Evolutionary conservation across 1,139 yeast species (phyloP), one percentile per base, ranked within the genome.

Genomic region (Debaryomycetaceae sp.): DNA sequence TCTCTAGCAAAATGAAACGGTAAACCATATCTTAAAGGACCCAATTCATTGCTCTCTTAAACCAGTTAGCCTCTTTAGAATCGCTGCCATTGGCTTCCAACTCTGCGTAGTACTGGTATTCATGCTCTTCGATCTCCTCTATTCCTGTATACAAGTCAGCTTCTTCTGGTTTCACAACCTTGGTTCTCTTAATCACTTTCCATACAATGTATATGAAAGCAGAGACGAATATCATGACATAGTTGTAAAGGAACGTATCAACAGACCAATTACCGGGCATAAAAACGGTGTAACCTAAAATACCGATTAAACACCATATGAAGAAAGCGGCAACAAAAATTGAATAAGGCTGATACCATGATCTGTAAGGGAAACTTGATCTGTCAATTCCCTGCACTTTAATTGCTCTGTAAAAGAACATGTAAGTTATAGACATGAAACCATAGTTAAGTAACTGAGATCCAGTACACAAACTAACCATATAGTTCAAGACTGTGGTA

Each of bases 401-500:
- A 49, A 78, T 70, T 2, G 91, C 92, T 39, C 73, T 67, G 60
- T 78, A 75, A 63, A 87, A 87, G 45, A 62, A 56, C 40, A 67
- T 50, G 43, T 83, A 87, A 3, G 84, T 81, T 31, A 80, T 56
- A 43, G 79, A 66, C 72, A 87, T 79, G 48, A 79, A 71, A 34
- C 77, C 75, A 53, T 82, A 86, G 58, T 84, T 86, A 53, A 87
- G 77, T 49, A 87, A 67, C 60, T 86, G 92, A 2, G 91, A 83
- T 1, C 91, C 87, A 1, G 95, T 87, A 51, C 85, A 83, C 49
- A 87, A 67, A 51, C 79, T 82, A 40, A 86, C 82, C 59, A 87
- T 74, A 83, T 91, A 87, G 53, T 75, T 75, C 51, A 87, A 72
- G 13, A 85, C 95, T 14, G 74, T 78, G 14, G 79, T 75, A 31